A percentile compares a stretch with the other conserved stretches of the same genome.
Conservation (phyloP, 345 rosid genomes). For the Salix suchowensis region DNA sequence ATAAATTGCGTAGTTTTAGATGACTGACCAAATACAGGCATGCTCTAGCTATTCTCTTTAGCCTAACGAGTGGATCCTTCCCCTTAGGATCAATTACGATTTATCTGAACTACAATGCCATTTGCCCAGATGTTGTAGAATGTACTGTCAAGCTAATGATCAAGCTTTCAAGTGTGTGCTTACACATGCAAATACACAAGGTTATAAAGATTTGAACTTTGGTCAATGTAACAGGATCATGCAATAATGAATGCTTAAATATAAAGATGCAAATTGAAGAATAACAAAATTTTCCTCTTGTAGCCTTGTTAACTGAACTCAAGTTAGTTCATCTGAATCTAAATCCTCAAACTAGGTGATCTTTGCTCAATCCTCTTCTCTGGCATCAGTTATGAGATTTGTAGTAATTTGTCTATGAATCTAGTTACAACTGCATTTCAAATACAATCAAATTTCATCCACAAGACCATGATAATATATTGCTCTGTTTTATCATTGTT, state of each 20-base stretch:
- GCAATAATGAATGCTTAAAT: neutral
- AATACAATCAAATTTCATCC: neutral
- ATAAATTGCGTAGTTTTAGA: neutral
- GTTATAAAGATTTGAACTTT: neutral
- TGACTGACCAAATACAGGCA: neutral
- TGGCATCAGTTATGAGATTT: neutral
- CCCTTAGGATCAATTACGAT: neutral
- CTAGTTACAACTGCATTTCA: neutral
- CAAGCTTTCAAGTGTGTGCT: neutral
- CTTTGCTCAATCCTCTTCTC: neutral
- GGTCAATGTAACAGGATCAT: neutral
- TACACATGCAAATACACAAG: neutral
- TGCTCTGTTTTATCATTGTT: neutral
- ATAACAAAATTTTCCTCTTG: neutral
- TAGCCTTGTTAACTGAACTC: neutral
- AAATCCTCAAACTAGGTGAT: neutral
- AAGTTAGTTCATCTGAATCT: neutral
- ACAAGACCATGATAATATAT: neutral
- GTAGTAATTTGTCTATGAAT: neutral
- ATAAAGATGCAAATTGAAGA: neutral
- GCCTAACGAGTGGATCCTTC: neutral
- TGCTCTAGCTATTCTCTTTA: neutral
- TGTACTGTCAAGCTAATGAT: neutral
- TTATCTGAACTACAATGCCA: neutral
- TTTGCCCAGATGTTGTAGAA: neutral